Conservation (phyloP, 148 eudicot genomes). For the Silene latifolia region DNA sequence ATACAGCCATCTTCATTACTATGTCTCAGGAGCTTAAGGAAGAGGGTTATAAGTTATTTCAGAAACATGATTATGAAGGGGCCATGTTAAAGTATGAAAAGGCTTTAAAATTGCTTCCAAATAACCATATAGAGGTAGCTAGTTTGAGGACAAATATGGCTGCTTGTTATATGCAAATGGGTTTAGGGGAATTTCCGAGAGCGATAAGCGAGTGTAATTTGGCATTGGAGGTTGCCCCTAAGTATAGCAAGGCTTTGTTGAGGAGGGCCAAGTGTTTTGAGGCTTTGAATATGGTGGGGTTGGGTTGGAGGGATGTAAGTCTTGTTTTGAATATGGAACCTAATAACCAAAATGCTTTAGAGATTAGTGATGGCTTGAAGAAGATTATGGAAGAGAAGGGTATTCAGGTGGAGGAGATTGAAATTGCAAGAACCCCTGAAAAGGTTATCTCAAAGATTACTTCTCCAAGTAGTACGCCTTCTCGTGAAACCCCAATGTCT, state of each 20-base stretch:
- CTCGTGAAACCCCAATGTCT: conserved; percentile 22
- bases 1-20: conserved; percentile 83
- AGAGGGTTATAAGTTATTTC: conserved; percentile 74
- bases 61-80: conserved; percentile 76
- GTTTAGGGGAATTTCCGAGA: conserved; percentile 78
- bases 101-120: conserved; percentile 85
- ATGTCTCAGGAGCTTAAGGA: conserved; percentile 94
- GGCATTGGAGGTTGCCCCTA: conserved; percentile 95
- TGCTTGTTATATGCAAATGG: conserved; percentile 89
- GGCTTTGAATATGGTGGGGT: conserved; percentile 67
- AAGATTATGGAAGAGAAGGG: conserved; percentile 60
- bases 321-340: conserved; percentile 80
- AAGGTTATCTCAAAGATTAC: conserved; percentile 10
- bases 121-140: conserved; percentile 79
- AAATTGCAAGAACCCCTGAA: conserved; percentile 36
- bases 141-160: conserved; percentile 79
- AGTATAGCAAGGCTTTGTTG: conserved; percentile 88
- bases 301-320: conserved; percentile 82
- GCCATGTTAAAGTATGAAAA: conserved; percentile 91
- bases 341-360: conserved; percentile 75
- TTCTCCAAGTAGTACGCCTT: conserved; percentile 28
- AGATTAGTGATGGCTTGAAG: conserved; percentile 55
- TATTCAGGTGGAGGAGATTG: conserved; percentile 57
- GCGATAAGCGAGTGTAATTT: conserved; percentile 87
- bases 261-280: conserved; percentile 91